Conservation (phyloP, 768 basidiomycete species). For the Russula olivacea region DNA sequence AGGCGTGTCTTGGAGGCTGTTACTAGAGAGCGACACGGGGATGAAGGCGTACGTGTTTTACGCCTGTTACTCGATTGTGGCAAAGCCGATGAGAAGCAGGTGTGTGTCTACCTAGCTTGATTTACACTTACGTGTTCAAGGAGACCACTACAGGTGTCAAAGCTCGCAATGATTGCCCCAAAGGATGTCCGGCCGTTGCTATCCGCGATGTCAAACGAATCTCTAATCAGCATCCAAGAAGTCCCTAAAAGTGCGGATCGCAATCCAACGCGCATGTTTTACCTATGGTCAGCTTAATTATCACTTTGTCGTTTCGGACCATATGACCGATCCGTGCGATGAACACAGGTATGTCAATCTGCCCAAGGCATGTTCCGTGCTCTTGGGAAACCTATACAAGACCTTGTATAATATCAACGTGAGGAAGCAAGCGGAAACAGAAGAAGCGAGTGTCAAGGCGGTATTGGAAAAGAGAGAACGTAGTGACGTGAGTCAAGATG, state of each 20-base stretch:
- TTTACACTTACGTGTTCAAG: conserved; percentile 9
- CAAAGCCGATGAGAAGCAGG: conserved; percentile 94
- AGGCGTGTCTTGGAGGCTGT: conserved; percentile 69
- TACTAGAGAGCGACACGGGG: conserved; percentile 76
- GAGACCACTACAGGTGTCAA: conserved; percentile 61
- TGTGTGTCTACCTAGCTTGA: conserved; percentile 34
- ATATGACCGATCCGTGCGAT: conserved; percentile 8
- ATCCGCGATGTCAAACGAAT: conserved; percentile 71
- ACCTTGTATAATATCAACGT: conserved; percentile 80
- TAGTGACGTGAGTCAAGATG: conserved; percentile 77
- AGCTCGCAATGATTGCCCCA: conserved; percentile 86
- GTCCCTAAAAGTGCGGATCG: conserved; percentile 88
- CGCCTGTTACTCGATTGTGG: conserved; percentile 73
- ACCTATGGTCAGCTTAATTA: conserved; percentile 63
- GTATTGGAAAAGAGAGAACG: conserved; percentile 78
- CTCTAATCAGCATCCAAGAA: conserved; percentile 86
- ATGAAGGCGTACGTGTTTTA: conserved; percentile 76
- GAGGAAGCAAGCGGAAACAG: conserved; percentile 68
- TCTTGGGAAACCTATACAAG: conserved; percentile 80
- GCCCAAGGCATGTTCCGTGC: conserved; percentile 69
- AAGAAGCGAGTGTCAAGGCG: conserved; percentile 55
- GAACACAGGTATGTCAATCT: conserved; percentile 80
- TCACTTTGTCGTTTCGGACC: neutral
- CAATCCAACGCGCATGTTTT: conserved; percentile 83
- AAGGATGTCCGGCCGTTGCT: conserved; percentile 82